Evolutionary conservation across 306 rosid genomes (phyloP).

Genomic region (Luffa aegyptiaca): DNA sequence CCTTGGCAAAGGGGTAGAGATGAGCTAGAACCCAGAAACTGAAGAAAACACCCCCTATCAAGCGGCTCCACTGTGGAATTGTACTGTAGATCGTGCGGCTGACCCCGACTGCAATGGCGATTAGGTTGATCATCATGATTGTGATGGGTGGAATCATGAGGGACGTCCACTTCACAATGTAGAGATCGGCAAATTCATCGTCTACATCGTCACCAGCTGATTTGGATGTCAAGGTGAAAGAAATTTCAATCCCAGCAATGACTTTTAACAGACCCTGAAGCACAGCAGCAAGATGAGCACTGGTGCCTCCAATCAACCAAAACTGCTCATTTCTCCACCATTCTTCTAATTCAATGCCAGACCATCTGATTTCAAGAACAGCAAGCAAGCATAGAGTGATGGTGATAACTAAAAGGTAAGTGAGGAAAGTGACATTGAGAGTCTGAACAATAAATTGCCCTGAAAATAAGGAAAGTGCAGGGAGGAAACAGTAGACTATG

Average conservation of each 20-base stretch:
- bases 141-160: slow-evolving; percentile 93
- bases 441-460: slow-evolving; percentile 90
- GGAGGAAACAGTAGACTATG: slow-evolving; percentile 95
- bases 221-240: slow-evolving; percentile 89
- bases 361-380: slow-evolving; percentile 84
- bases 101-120: slow-evolving; percentile 85
- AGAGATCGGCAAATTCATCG: slow-evolving; percentile 87
- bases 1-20: slow-evolving; percentile 92
- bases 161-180: slow-evolving; percentile 75
- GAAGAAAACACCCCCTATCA: slow-evolving; percentile 93
- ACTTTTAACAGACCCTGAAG: slow-evolving; percentile 88
- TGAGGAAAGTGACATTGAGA: slow-evolving; percentile 74
- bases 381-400: slow-evolving; percentile 76
- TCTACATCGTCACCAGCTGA: slow-evolving; percentile 78
- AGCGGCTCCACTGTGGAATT: slow-evolving; percentile 80
- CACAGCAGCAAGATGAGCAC: slow-evolving; percentile 96
- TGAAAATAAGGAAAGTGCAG: slow-evolving; percentile 89
- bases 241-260: slow-evolving; percentile 87
- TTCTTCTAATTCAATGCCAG: slow-evolving; percentile 87
- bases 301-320: slow-evolving; percentile 97
- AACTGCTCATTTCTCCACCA: slow-evolving; percentile 99
- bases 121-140: slow-evolving; percentile 92
- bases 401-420: slow-evolving; percentile 61
- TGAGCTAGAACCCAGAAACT: slow-evolving; percentile 95
- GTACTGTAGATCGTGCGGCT: slow-evolving; percentile 84